Base-by-base conservation (phyloP, 495 filamentous ascomycete genomes). In the Xylaria castorea region DNA sequence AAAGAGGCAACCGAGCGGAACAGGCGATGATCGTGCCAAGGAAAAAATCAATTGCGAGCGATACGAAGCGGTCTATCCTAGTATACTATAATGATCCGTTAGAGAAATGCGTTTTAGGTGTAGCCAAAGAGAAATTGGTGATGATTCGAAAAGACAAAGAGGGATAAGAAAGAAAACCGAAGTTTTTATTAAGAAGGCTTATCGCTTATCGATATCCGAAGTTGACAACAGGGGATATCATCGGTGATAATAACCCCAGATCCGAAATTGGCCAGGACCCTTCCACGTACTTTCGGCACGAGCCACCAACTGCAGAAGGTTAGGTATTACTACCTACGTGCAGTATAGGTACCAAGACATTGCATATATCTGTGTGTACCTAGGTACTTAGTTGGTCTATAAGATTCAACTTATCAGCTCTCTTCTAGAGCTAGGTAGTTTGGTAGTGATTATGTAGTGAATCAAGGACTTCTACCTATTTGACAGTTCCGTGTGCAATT, bases 191-290 rank as follows among this genome's bases (percentile, higher is more conserved):
- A 2, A 5, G 18, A 5, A 44, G 38, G 22, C 61, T 64, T 64
- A 64, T 64, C 61, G 22, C 61, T 64, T 64, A 64, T 64, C 61
- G 61, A 64, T 44, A 64, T 3, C 3, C 1, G n/a, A 64, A 61
- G 9, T 38, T 34, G 57, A 9, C 51, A 42, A 9, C 0, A 27
- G 16, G 0, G 50, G 40, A 27, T 48, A 25, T 22, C 11, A 6
- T 62, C 20, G 60, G 60, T 0, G 60, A 62, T 38, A 62, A 40
- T 27, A 62, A 12, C 16, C 5, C 32, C 30, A 14, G 55, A 14
- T 58, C 55, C 9, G 27, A 65, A 3, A n/a, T n/a, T n/a, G n/a
- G n/a, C n/a, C n/a, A n/a, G n/a, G n/a, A n/a, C n/a, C n/a, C n/a
- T n/a, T n/a, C n/a, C n/a, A n/a, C n/a, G n/a, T n/a, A n/a, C n/a